Conservation (phyloP, 225 moss, liverwort and hornwort species). For the Anthoceros angustus region DNA sequence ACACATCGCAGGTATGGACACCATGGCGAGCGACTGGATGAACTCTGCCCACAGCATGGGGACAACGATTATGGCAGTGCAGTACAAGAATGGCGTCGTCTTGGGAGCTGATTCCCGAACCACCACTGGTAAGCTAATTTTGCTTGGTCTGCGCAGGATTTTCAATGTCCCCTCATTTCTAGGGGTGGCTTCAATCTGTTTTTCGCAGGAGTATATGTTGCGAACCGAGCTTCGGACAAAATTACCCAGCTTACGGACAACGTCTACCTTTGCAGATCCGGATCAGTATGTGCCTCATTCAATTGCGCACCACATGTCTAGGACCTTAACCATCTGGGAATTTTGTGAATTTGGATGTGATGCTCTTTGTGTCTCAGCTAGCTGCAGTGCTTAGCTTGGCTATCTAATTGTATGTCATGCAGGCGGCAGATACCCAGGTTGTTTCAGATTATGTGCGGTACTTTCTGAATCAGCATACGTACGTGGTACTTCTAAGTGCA, state of each 20-base stretch:
- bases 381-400: too few relatives aligned
- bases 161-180: not conserved
- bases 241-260: not conserved
- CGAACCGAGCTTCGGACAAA: slow-evolving; percentile 1
- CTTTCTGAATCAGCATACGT: slow-evolving; percentile 3
- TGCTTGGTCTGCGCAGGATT: not conserved
- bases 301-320: too few relatives aligned
- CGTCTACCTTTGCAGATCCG: slow-evolving; percentile 1
- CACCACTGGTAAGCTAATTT: slow-evolving; percentile 47
- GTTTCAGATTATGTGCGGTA: slow-evolving; percentile 2
- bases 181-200: not conserved
- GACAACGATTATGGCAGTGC: slow-evolving; percentile 97
- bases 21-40: slow-evolving; percentile 24
- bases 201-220: not conserved
- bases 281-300: not conserved
- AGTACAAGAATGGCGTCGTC: slow-evolving; percentile 77
- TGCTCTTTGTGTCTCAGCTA: too few relatives aligned
- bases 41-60: slow-evolving; percentile 69
- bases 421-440: not conserved
- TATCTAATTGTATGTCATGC: not conserved
- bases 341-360: too few relatives aligned
- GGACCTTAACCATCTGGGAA: too few relatives aligned
- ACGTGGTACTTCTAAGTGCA: not conserved
- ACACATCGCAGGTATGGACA: not conserved
- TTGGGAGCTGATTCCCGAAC: slow-evolving; percentile 95